Conservation (phyloP, 345 rosid genomes). For the Erodium maritimum region DNA sequence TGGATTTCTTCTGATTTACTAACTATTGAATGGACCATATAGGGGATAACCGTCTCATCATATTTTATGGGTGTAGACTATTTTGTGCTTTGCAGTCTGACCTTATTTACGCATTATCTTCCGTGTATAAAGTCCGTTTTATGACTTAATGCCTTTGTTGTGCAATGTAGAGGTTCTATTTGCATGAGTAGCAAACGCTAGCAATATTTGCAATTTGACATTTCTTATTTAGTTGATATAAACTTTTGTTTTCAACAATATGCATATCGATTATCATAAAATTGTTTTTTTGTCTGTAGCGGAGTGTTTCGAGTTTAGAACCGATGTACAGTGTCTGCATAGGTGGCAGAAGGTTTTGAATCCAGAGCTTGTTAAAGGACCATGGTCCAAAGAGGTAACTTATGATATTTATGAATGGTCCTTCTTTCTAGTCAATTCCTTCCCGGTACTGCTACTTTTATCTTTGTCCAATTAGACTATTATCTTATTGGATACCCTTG, state of each 20-base stretch:
- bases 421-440: slow-evolving; percentile 6
- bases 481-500: slow-evolving; percentile 10
- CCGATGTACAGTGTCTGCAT: slow-evolving; percentile 99
- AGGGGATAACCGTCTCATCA: background rate
- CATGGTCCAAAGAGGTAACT: slow-evolving; percentile 97
- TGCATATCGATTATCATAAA: slow-evolving; percentile 17
- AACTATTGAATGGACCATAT: background rate
- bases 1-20: background rate
- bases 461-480: background rate
- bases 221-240: background rate
- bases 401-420: slow-evolving; percentile 4
- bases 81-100: background rate
- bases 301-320: slow-evolving; percentile 94
- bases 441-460: background rate
- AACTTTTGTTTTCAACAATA: background rate
- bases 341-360: slow-evolving; percentile 99
- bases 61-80: background rate
- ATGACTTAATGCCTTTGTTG: background rate
- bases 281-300: slow-evolving; percentile 49
- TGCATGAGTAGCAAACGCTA: background rate
- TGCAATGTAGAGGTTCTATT: background rate
- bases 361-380: slow-evolving; percentile 98
- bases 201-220: background rate
- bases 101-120: background rate
- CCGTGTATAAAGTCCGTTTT: background rate